Base-by-base conservation (phyloP, 2,329 filamentous ascomycete genomes). In the Calonectria ilicicola region DNA sequence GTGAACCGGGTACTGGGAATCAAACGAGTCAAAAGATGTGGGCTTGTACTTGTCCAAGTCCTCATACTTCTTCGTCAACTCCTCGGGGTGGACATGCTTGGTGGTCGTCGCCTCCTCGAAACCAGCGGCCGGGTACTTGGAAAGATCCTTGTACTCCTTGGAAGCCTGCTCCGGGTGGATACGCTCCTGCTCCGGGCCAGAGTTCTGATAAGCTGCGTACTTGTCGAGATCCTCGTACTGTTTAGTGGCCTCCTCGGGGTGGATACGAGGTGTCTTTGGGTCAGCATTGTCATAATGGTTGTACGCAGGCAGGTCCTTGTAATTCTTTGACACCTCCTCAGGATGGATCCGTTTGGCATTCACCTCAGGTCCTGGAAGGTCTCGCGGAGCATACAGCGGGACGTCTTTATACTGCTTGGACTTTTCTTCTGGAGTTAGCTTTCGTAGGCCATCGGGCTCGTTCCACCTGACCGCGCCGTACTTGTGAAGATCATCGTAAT, bases 1-100 rank as follows among this genome's bases (percentile, higher is more conserved):
- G 38, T 83, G 77, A 19, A 74, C 72, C 2, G 80, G 81, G 35
- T 81, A 79, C 9, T 77, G 71, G 56, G 70, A 77, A 38, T 78
- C 74, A 9, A 74, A 64, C 2, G 79, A 78, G 44, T 81, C 81
- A 64, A 84, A 83, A 5, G 73, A 72, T 23, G 75, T 74, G 2
- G 79, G 77, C n/a, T 77, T 76, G 73, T 89, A 88, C 68, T 84
- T 80, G 65, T 81, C 80, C 63, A 88, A 81, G 67, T 89, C 87
- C 10, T 81, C 78, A 51, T 87, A 85, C 7, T 80, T 74, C 68
- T 85, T 86, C 29, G 82, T 82, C 53, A 81, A 73, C 71, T 85
- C 83, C 72, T 85, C 84, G 12, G 84, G 80, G n/a, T 84, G 82
- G n/a, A 81, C 69, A 23, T 82, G 80, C 23, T 77, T 71, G 2